Conservation (phyloP, 257 asterid species). For the Avicennia marina region DNA sequence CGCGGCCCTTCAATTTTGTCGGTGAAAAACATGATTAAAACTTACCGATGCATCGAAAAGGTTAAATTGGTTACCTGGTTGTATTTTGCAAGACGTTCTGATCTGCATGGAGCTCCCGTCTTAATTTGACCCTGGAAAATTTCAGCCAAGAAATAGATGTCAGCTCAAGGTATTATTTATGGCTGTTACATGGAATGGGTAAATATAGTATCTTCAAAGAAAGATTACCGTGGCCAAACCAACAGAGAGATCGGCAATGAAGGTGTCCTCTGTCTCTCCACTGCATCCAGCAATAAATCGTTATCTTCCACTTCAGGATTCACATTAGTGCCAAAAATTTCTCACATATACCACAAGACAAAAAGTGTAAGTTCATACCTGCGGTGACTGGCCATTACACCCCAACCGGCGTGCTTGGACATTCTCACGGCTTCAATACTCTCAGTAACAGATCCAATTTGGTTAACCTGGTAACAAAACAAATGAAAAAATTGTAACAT, state of each 20-base stretch:
- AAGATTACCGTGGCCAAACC: constrained; percentile 80
- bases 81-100: constrained; percentile 96
- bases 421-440: constrained; percentile 92
- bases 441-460: constrained; percentile 94
- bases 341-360: too few relatives aligned
- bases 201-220: too few relatives aligned
- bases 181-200: too few relatives aligned
- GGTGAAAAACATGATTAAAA: too few relatives aligned
- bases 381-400: constrained; percentile 99
- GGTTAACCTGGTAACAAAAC: constrained; percentile 66
- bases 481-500: too few relatives aligned
- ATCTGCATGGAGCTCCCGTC: constrained; percentile 98
- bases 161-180: too few relatives aligned
- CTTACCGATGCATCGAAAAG: too few relatives aligned
- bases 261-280: constrained; percentile 98
- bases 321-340: too few relatives aligned
- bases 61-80: constrained; percentile 92
- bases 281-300: constrained; percentile 29
- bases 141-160: not conserved
- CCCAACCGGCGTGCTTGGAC: constrained; percentile 99
- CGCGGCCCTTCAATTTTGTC: too few relatives aligned
- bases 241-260: constrained; percentile 95
- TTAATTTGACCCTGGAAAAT: constrained; percentile 82
- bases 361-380: constrained; percentile 35
- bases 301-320: not conserved